Evolutionary conservation across 202 grass and related monocot genomes (phyloP), one percentile per base, ranked within the genome.

Genomic region (Digitaria exilis): DNA sequence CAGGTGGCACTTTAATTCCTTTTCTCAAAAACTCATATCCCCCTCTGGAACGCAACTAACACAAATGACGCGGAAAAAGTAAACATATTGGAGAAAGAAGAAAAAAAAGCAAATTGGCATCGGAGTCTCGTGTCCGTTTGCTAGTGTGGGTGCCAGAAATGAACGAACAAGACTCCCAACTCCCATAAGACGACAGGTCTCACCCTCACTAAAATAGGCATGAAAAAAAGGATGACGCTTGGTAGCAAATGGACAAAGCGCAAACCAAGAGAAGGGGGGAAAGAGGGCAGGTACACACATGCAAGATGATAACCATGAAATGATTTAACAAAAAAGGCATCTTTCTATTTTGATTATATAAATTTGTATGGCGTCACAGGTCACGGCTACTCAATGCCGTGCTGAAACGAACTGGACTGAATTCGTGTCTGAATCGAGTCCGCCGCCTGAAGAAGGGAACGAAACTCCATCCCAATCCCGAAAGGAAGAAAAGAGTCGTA

Each of bases 181-280:
- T 8, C 7, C 68, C 41, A 17, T 65, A 64, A 31, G n/a, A 86
- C 29, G 48, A 58, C 32, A 65, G 31, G 42, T 56, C 31, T 34
- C 57, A 21, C 67, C 2, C 5, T 9, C 69, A 42, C 63, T 82
- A 26, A 8, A 79, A 65, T 79, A 55, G 39, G 28, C 28, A 62
- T 14, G 45, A 50, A 34, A 86, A 48, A 58, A 74, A n/a, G n/a
- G 28, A 61, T 24, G 9, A 63, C 31, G 52, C 69, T 51, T 85
- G 76, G 19, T 29, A 81, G 78, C 66, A 26, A 73, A 7, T 60
- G 46, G 49, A 69, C 24, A 68, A 73, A 68, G 43, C n/a, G 0
- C 0, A 73, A 72, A 0, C 0, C 1, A 79, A 72, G 1, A 26
- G 51, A 59, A 44, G 21, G 43, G n/a, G n/a, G 46, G 19, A 66